Evolutionary conservation across 1,284 basidiomycete species (phyloP), one percentile per base, ranked within the genome.

Genomic region (Cryptococcus sp.): DNA sequence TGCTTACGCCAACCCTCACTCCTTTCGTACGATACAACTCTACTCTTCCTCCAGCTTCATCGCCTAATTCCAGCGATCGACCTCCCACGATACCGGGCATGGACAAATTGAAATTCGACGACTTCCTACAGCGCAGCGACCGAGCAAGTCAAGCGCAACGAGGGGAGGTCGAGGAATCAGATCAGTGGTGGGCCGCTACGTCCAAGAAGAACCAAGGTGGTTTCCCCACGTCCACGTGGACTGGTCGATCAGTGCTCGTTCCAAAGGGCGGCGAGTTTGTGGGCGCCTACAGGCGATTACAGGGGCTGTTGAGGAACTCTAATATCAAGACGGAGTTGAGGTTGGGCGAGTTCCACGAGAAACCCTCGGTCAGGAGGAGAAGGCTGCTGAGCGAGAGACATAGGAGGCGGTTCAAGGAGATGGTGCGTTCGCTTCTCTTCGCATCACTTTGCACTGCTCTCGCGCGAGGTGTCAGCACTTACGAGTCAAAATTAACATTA

Each of bases 331-430:
- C 59, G 46, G 70, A 72, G 50, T 47, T 62, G 46, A 61, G 60
- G 38, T 52, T 60, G 50, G 48, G 45, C 31, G 65, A 72, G 66
- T 71, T 60, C 50, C 62, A 75, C 59, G 75, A 76, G 62, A 72
- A 70, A 59, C 70, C 71, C 19, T 67, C 67, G 57, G 68, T 70
- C 41, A 65, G 48, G 56, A 68, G 64, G 51, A 64, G 67, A 53
- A 66, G 76, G 49, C 51, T 76, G 48, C 52, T 50, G 35, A 66
- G 59, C 19, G 71, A 74, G 60, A 62, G 73, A 44, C 69, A 72
- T 62, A 62, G 74, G 46, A 67, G 70, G 50, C 70, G 75, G 50
- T 78, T 78, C 61, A 68, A 71, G 64, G 72, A 71, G 54, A 67
- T 72, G 69, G 75, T 76, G 57, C 67, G 74, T 73, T 2, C 19